These are phyloP conservation scores for Bjerkandera adusta DNA, from an alignment of 1,284 basidiomycete species.

Conservation along the genomic window DNA sequence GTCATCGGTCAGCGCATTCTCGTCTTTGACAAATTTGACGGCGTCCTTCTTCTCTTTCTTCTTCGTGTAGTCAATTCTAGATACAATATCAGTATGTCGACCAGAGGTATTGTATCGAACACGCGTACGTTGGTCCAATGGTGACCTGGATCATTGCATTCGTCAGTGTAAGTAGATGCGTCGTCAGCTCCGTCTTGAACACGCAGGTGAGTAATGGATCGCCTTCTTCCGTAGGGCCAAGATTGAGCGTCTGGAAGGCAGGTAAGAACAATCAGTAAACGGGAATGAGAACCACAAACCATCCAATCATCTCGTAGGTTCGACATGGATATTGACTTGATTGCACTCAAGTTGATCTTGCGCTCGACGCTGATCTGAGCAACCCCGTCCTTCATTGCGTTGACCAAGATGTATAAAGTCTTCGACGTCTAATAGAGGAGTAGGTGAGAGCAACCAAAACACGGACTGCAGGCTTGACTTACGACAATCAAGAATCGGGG, in stretches of 20 bases:
- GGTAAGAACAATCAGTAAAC: neutral
- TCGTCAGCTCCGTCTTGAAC: slow-evolving; percentile 95
- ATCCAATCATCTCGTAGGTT: slow-evolving; percentile 95
- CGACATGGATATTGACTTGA: slow-evolving; percentile 85
- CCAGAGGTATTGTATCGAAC: neutral
- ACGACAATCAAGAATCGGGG: slow-evolving; percentile 92
- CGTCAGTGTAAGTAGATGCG: slow-evolving; percentile 81
- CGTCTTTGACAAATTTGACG: slow-evolving; percentile 91
- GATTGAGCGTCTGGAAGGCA: slow-evolving; percentile 63
- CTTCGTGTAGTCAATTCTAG: slow-evolving; percentile 86
- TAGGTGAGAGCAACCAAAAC: neutral
- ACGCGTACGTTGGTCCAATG: slow-evolving; percentile 73
- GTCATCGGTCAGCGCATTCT: slow-evolving; percentile 80
- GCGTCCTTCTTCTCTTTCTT: slow-evolving; percentile 95
- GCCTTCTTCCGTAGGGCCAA: slow-evolving; percentile 84
- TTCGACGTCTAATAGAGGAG: slow-evolving; percentile 72
- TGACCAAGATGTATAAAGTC: slow-evolving; percentile 83
- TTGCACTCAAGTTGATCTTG: slow-evolving; percentile 87
- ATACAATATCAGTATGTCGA: slow-evolving; percentile 10
- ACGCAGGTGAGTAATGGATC: slow-evolving; percentile 90
- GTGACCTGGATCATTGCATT: slow-evolving; percentile 75
- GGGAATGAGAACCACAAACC: slow-evolving; percentile 41
- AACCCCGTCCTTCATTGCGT: slow-evolving; percentile 65
- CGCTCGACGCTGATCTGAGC: slow-evolving; percentile 72
- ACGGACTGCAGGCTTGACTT: slow-evolving; percentile 29